A percentile compares a stretch with the other conserved stretches of the same genome.
Evolutionary conservation across 768 basidiomycete genomes (phyloP).

Genomic region (Mycena belliarum): DNA sequence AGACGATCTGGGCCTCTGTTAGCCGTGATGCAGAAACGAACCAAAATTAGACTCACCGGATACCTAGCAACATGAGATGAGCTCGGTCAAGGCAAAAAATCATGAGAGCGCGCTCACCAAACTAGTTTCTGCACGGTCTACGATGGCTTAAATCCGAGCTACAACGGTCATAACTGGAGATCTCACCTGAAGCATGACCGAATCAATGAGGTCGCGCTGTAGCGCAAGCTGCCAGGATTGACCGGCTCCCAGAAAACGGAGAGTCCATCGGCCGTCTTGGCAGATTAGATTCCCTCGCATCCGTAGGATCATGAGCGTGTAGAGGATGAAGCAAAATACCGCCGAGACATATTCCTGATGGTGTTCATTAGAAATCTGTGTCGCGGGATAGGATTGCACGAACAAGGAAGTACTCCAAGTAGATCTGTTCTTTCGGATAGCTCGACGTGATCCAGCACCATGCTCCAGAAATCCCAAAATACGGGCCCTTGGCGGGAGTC

Average conservation of each 20-base stretch:
- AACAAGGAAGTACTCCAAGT: conserved; percentile 44
- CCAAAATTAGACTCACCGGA: conserved; percentile 9
- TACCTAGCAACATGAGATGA: conserved; percentile 11
- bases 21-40: neutral
- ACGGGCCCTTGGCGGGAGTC: conserved; percentile 35
- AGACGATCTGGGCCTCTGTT: conserved; percentile 25
- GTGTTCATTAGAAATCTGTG: too few species aligned
- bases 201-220: conserved; percentile 27
- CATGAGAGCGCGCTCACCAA: conserved; percentile 17
- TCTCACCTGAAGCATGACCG: conserved; percentile 24
- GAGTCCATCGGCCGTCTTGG: conserved; percentile 19
- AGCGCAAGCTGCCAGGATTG: conserved; percentile 26
- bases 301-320: conserved; percentile 27
- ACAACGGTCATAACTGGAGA: neutral
- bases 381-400: conserved; percentile 22
- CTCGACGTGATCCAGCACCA: conserved; percentile 49
- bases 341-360: conserved; percentile 31
- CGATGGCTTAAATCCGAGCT: neutral
- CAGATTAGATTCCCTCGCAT: conserved; percentile 30
- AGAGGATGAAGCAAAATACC: conserved; percentile 25
- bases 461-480: conserved; percentile 45
- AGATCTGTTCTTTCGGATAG: conserved; percentile 40
- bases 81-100: neutral
- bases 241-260: conserved; percentile 24
- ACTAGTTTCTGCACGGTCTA: conserved; percentile 25